These are phyloP conservation scores for Macaranga tanarius DNA, from an alignment of 441 rosid genomes.

Conservation along the genomic window DNA sequence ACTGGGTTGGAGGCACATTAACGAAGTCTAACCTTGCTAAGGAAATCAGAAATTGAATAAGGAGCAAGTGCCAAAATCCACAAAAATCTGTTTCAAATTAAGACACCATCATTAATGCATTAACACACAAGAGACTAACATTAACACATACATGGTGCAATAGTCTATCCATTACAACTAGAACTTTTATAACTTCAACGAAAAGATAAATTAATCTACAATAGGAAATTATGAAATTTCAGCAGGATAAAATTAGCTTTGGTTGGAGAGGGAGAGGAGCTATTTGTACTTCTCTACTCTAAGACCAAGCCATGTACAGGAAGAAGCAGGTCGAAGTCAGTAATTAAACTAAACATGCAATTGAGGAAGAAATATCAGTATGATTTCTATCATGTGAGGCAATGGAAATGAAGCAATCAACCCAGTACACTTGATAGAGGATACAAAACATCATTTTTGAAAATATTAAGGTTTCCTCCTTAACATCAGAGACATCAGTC, in stretches of 20 bases:
- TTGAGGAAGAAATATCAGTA: neutral
- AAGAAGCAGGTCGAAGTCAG: neutral
- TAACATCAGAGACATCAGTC: conserved; percentile 77
- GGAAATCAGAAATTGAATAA: conserved; percentile 28
- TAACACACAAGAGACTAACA: too few relatives aligned
- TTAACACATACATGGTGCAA: neutral
- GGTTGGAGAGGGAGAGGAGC: neutral
- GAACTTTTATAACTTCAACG: neutral
- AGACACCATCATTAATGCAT: neutral
- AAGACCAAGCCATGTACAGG: neutral
- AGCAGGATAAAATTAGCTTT: neutral
- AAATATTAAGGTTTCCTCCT: conserved; percentile 79
- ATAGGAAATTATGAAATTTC: neutral
- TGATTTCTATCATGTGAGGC: conserved; percentile 3
- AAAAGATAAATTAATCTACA: neutral
- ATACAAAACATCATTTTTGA: conserved; percentile 88
- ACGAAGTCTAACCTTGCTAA: conserved; percentile 71
- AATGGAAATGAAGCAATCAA: conserved; percentile 18
- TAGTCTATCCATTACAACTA: neutral
- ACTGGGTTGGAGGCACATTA: conserved; percentile 60
- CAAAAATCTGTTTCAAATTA: neutral
- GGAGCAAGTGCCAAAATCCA: neutral
- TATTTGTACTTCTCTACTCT: neutral
- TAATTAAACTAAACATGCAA: conserved; percentile 5
- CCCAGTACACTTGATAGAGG: conserved; percentile 38